A percentile compares a stretch with the other conserved stretches of the same genome.
Evolutionary conservation across 2,329 filamentous ascomycete genomes (phyloP).

Genomic region (Penicillium concentricum): DNA sequence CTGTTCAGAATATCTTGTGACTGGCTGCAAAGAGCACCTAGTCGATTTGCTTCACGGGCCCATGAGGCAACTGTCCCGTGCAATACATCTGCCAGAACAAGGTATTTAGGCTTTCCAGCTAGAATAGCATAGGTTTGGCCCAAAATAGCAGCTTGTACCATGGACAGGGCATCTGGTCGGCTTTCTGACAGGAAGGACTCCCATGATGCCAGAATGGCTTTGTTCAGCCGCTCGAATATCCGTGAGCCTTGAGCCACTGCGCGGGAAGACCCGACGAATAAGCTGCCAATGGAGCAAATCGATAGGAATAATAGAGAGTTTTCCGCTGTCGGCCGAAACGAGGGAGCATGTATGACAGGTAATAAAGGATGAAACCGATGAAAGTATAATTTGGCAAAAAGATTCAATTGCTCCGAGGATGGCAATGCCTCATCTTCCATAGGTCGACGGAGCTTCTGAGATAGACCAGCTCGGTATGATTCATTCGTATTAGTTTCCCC

Average conservation of each 20-base stretch:
- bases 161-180: slow-evolving; percentile 17
- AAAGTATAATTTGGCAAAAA: slow-evolving; percentile 22
- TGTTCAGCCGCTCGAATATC: slow-evolving; percentile 32
- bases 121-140: slow-evolving; percentile 33
- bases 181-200: slow-evolving; percentile 18
- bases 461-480: slow-evolving; percentile 18
- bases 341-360: slow-evolving; percentile 18
- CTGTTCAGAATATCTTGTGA: not conserved
- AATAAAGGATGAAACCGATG: slow-evolving; percentile 13
- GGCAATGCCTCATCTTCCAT: slow-evolving; percentile 20
- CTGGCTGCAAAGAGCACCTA: slow-evolving; percentile 4
- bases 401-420: slow-evolving; percentile 16
- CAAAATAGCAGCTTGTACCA: slow-evolving; percentile 30
- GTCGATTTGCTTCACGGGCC: slow-evolving; percentile 27
- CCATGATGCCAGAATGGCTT: slow-evolving; percentile 23
- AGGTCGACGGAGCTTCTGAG: slow-evolving; percentile 15
- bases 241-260: slow-evolving; percentile 28
- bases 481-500: slow-evolving; percentile 13
- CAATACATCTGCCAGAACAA: slow-evolving; percentile 31
- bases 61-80: slow-evolving; percentile 32
- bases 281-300: slow-evolving; percentile 39
- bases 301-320: slow-evolving; percentile 36
- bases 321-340: slow-evolving; percentile 23
- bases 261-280: slow-evolving; percentile 34
- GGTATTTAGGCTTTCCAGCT: slow-evolving; percentile 26